Evolutionary conservation across 225 moss, liverwort and hornwort genomes (phyloP).

Genomic region (Pseudoscleropodium purum): DNA sequence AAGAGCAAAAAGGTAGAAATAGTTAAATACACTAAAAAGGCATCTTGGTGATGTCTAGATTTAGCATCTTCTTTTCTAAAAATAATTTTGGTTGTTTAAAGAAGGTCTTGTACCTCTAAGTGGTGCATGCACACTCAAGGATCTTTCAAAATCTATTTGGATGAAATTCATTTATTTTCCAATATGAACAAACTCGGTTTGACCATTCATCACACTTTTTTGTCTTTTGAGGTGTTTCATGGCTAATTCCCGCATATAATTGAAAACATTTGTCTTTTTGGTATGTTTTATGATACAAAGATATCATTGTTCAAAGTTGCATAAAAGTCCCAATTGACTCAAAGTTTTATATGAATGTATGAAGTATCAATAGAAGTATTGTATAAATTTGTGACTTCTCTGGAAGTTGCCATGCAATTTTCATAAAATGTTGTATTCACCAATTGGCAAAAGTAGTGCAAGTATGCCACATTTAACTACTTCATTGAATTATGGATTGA

Average conservation of each 20-base stretch:
- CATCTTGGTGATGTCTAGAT: background rate
- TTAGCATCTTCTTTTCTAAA: background rate
- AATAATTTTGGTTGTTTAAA: background rate
- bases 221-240: background rate
- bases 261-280: background rate
- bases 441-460: background rate
- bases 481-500: too few species aligned
- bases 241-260: background rate
- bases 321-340: background rate
- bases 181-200: background rate
- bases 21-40: background rate
- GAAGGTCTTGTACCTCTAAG: background rate
- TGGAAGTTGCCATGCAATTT: background rate
- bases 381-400: background rate
- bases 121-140: fast-evolving
- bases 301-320: background rate
- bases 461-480: too few species aligned
- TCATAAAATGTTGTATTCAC: background rate
- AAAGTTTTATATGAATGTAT: background rate
- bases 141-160: background rate
- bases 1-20: background rate
- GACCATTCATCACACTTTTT: fast-evolving
- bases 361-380: background rate
- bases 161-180: background rate
- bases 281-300: background rate